Evolutionary conservation across 805 yeast species (phyloP), one percentile per base, ranked within the genome.

Genomic region (Kuraishia capsulata): DNA sequence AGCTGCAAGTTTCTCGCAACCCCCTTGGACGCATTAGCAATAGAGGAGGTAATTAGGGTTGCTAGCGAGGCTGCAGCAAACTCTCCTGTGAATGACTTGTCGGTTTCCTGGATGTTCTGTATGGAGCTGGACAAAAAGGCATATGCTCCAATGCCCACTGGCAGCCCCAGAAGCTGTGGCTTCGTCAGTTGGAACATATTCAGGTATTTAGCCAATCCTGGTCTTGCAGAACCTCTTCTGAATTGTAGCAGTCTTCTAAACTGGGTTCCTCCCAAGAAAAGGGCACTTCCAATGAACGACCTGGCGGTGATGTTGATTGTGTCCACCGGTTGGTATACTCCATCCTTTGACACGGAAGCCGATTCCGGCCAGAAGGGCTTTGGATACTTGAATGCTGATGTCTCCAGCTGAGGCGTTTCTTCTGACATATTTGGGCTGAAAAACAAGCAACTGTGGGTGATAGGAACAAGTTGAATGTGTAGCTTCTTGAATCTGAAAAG

Each of bases 1-100:
- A 64, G 52, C 16, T 79, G 79, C n/a, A 71, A 39, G 23, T 65
- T 60, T 42, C 61, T 65, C 28, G 69, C 54, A 4, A 66, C 42
- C 30, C 58, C 59, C 37, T 55, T 45, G 14, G 65, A 48, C 20
- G 49, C 42, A 30, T 48, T 48, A 43, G 53, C 50, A 25, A 54
- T 42, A 0, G 58, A 46, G 20, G 45, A 29, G 14, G 47, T 42
- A 13, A 48, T 45, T 4, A 41, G 17, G 3, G 40, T 18, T 10
- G 42, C 41, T 13, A 51, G 35, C 8, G 48, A 42, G 3, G 50
- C 47, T 18, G 64, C 52, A n/a, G 52, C 38, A 26, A 57, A 48
- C 41, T 59, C 63, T 38, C 45, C 53, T 3, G 39, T 38, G 13
- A 59, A 52, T 10, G 50, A 49, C 32, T 46, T 50, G 20, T 43